These are phyloP conservation scores for Lentinula aciculospora DNA, from an alignment of 768 basidiomycete species.

Conservation along the genomic window DNA sequence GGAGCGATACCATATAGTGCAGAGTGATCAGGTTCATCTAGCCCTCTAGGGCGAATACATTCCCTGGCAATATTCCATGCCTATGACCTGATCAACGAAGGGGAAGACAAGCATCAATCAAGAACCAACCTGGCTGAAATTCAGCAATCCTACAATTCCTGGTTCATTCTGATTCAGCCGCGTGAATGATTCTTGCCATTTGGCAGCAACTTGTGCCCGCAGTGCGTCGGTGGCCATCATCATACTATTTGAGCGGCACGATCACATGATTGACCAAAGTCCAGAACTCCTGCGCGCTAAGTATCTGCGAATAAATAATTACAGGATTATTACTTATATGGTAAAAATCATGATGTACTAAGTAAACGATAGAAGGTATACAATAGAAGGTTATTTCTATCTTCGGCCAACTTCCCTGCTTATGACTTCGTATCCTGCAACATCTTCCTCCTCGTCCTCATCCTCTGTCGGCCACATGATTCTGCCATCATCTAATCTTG, in stretches of 20 bases:
- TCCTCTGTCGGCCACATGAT: not conserved
- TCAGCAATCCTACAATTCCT: constrained; percentile 60
- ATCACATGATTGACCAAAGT: not conserved
- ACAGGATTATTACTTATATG: not conserved
- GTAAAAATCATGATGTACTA: too few species aligned
- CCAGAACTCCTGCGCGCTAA: too few species aligned
- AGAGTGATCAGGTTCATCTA: constrained; percentile 27
- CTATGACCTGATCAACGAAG: constrained; percentile 23
- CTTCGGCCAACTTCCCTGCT: not conserved
- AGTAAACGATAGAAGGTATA: not conserved
- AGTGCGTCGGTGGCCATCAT: constrained; percentile 57
- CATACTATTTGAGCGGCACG: not conserved
- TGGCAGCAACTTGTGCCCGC: constrained; percentile 58
- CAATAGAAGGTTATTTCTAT: not conserved
- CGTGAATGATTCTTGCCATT: constrained; percentile 70
- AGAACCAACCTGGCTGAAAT: constrained; percentile 50
- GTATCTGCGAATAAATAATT: not conserved
- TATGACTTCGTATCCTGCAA: constrained; percentile 4
- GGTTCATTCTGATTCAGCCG: constrained; percentile 52
- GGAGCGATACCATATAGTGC: not conserved
- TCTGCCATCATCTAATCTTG: not conserved
- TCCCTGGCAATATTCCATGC: constrained; percentile 54
- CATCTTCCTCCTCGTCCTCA: constrained; percentile 1
- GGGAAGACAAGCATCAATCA: not conserved
- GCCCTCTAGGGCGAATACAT: constrained; percentile 51